Evolutionary conservation across 805 yeast genomes (phyloP).

Genomic region (Barnettozyma vustinii): DNA sequence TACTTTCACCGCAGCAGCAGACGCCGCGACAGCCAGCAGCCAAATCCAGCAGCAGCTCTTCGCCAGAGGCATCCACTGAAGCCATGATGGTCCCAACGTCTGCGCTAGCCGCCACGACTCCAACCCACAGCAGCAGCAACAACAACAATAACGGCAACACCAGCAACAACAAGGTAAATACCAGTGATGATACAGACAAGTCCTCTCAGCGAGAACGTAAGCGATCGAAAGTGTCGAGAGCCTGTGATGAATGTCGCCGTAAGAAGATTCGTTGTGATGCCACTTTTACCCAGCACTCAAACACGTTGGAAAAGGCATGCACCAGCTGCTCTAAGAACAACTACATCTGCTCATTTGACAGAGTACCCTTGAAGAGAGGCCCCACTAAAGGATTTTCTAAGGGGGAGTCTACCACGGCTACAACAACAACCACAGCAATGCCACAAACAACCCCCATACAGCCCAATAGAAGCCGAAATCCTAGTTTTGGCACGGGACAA

Average conservation of each 20-base stretch:
- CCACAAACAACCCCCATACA: not conserved
- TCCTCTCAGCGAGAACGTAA: conserved; percentile 35
- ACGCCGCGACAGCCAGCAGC: not conserved
- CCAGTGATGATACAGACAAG: not conserved
- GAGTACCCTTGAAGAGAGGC: conserved; percentile 73
- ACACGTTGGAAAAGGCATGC: conserved; percentile 48
- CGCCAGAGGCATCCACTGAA: not conserved
- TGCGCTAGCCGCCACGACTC: not conserved
- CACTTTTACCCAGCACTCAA: conserved; percentile 38
- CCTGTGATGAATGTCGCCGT: conserved; percentile 75
- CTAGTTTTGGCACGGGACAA: conserved; percentile 4
- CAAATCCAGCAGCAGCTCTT: not conserved
- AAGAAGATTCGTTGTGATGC: conserved; percentile 73
- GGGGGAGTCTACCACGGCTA: not conserved
- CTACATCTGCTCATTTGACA: conserved; percentile 60
- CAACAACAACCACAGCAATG: not conserved
- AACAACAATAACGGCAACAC: not conserved
- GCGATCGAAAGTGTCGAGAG: conserved; percentile 69
- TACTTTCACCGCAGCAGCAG: not conserved
- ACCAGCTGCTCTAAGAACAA: conserved; percentile 55
- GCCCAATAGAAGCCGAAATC: conserved; percentile 3
- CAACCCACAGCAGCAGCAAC: not conserved
- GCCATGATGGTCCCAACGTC: not conserved
- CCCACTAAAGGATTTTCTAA: conserved; percentile 65
- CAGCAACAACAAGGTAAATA: not conserved